Conservation (phyloP, 208 protist species). For the Trypanosoma rangeli region DNA sequence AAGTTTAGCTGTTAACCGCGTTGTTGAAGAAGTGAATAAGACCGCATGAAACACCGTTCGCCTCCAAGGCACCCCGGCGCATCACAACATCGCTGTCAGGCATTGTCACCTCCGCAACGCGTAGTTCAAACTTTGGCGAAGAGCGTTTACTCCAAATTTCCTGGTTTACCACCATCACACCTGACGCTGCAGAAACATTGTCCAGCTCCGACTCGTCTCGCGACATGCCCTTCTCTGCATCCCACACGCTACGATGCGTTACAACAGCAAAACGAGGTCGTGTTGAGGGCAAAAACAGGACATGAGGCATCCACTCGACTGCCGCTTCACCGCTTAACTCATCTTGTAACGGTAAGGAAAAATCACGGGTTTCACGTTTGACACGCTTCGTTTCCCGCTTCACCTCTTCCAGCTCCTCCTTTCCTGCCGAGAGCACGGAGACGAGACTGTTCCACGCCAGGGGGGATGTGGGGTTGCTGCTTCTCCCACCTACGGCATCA, state of each 20-base stretch:
- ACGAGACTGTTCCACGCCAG: slow-evolving; percentile 18
- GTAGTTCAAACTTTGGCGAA: slow-evolving; percentile 55
- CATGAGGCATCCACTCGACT: slow-evolving; percentile 74
- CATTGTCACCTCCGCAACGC: slow-evolving; percentile 86
- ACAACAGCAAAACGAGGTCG: slow-evolving; percentile 72
- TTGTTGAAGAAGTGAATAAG: slow-evolving; percentile 67
- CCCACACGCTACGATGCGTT: slow-evolving; percentile 53
- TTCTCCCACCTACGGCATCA: neutral
- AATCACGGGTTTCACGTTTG: slow-evolving; percentile 27
- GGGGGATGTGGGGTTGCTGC: neutral
- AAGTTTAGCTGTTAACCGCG: slow-evolving; percentile 6
- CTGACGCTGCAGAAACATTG: slow-evolving; percentile 43
- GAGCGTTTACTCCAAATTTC: slow-evolving; percentile 76
- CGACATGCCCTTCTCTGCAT: neutral
- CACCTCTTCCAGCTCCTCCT: slow-evolving; percentile 11
- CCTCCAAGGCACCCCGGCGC: slow-evolving; percentile 50
- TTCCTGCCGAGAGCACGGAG: neutral
- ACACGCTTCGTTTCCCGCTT: slow-evolving; percentile 38
- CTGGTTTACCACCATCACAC: slow-evolving; percentile 83
- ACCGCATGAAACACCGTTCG: slow-evolving; percentile 66
- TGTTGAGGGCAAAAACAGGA: slow-evolving; percentile 82
- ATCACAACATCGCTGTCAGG: slow-evolving; percentile 46
- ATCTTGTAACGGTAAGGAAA: slow-evolving; percentile 1
- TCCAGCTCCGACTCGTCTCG: slow-evolving; percentile 35
- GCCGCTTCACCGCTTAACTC: neutral